Evolutionary conservation across 75 land plant genomes (phyloP).

Genomic region (Sequoiadendron giganteum): DNA sequence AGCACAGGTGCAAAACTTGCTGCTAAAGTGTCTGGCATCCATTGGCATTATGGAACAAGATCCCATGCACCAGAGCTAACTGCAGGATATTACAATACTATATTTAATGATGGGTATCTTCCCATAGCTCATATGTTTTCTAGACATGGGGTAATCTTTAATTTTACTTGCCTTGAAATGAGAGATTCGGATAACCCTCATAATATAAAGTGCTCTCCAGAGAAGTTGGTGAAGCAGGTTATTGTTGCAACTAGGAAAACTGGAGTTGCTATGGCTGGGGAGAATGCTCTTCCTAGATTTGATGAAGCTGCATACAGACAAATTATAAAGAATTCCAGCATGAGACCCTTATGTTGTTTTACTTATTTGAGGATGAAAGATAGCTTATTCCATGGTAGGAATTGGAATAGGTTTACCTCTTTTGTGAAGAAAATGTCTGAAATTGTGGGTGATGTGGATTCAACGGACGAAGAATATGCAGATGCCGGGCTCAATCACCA

Average conservation of each 20-base stretch:
- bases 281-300: slow-evolving; percentile 31
- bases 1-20: slow-evolving; percentile 10
- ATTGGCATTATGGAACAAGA: slow-evolving; percentile 30
- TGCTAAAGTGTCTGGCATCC: slow-evolving; percentile 32
- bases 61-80: slow-evolving; percentile 32
- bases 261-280: slow-evolving; percentile 27
- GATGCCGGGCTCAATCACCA: background rate
- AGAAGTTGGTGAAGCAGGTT: slow-evolving; percentile 27
- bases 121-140: slow-evolving; percentile 29
- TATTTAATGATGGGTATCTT: slow-evolving; percentile 23
- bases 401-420: slow-evolving; percentile 63
- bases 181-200: slow-evolving; percentile 22
- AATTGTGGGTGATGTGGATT: background rate
- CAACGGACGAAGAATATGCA: background rate
- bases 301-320: slow-evolving; percentile 26
- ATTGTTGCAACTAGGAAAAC: slow-evolving; percentile 14
- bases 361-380: slow-evolving; percentile 82
- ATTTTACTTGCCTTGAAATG: slow-evolving; percentile 34
- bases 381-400: slow-evolving; percentile 58
- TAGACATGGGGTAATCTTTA: slow-evolving; percentile 24
- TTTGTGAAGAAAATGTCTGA: slow-evolving; percentile 73
- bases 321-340: slow-evolving; percentile 13
- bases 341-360: slow-evolving; percentile 60
- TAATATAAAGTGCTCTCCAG: slow-evolving; percentile 24
- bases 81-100: slow-evolving; percentile 27